Conservation (phyloP, 2,329 filamentous ascomycete genomes). For the Aspergillus pseudoviridinutans region DNA sequence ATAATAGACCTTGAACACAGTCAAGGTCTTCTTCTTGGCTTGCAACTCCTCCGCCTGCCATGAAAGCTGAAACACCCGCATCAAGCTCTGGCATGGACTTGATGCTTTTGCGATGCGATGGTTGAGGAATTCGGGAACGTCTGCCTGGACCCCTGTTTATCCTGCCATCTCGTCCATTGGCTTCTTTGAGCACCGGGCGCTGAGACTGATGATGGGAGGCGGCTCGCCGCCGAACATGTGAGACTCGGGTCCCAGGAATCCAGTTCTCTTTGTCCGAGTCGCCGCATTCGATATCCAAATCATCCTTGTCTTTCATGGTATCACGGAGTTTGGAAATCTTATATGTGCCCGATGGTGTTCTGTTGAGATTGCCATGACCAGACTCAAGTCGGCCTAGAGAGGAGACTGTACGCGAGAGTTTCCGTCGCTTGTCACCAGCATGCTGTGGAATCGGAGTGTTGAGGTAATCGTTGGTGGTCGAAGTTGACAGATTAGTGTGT, state of each 20-base stretch:
- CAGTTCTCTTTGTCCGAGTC: slow-evolving; percentile 98
- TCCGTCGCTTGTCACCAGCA: slow-evolving; percentile 55
- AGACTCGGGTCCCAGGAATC: slow-evolving; percentile 48
- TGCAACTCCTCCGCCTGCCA: slow-evolving; percentile 55
- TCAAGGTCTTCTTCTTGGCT: slow-evolving; percentile 79
- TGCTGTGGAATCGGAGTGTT: slow-evolving; percentile 48
- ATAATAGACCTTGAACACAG: slow-evolving; percentile 83
- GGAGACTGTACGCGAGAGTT: slow-evolving; percentile 58
- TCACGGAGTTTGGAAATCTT: slow-evolving; percentile 22
- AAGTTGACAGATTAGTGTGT: slow-evolving; percentile 36
- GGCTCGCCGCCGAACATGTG: slow-evolving; percentile 36
- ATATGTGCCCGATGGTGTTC: slow-evolving; percentile 27
- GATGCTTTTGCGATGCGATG: slow-evolving; percentile 18
- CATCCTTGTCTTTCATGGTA: slow-evolving; percentile 30
- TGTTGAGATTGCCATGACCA: slow-evolving; percentile 29
- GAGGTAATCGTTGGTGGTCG: slow-evolving; percentile 38
- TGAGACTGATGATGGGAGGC: slow-evolving; percentile 23
- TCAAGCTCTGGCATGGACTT: slow-evolving; percentile 46
- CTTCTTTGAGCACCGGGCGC: slow-evolving; percentile 46
- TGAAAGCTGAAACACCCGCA: slow-evolving; percentile 69
- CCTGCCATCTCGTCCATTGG: slow-evolving; percentile 24
- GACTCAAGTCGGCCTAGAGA: slow-evolving; percentile 61
- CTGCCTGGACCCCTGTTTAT: slow-evolving; percentile 24
- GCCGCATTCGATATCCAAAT: slow-evolving; percentile 49
- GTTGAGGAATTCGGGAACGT: slow-evolving; percentile 23